Base-by-base conservation (phyloP, 192 early-diverging fungal species). In the Linderina pennispora region DNA sequence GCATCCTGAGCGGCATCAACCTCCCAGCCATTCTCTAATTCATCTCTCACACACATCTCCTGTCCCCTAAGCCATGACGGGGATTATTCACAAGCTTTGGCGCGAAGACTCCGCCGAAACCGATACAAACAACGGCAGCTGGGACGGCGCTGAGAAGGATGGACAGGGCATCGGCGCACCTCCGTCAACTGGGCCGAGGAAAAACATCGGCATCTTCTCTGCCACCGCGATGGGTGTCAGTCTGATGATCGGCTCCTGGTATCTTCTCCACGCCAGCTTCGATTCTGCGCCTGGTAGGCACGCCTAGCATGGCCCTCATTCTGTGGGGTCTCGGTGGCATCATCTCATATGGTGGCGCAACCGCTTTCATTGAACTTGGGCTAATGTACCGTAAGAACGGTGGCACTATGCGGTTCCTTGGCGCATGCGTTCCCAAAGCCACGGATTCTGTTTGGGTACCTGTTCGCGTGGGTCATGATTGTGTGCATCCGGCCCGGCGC, bases 351-450 rank as follows among this genome's bases (percentile, higher is more conserved):
- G 76, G 80, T 10, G 94, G 94, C 24, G 86, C 84, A 0, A 68
- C 88, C 11, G 89, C 87, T 43, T 98, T 94, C 55, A 85, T 89
- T 9, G 94, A 98, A 61, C 68, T 98, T 18, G 94, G 94, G 0
- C 75, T 91, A 26, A 86, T 86, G 70, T 77, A 90, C 39, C 88
- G 90, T 3, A 57, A 66, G 24, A 89, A 87, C 50, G 94, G 94
- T 41, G 94, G 92, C 20, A 92, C 94, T 23, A 79, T 85, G 62
- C 82, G 83, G 3, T 98, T 94, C 56, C 65, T 98, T 32, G n/a
- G 75, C 83, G 31, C 78, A 84, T 36, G 86, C 86, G 4, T 82
- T 60, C 42, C 67, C 53, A 2, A 62, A 53, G 39, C 80, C 80
- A 4, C 60, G 50, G 34, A 62, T 66, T 8, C 23, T 82, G 18